These are phyloP conservation scores for Aspergillus sp. DNA, from an alignment of 2,329 filamentous ascomycete genomes.

Conservation along the genomic window DNA sequence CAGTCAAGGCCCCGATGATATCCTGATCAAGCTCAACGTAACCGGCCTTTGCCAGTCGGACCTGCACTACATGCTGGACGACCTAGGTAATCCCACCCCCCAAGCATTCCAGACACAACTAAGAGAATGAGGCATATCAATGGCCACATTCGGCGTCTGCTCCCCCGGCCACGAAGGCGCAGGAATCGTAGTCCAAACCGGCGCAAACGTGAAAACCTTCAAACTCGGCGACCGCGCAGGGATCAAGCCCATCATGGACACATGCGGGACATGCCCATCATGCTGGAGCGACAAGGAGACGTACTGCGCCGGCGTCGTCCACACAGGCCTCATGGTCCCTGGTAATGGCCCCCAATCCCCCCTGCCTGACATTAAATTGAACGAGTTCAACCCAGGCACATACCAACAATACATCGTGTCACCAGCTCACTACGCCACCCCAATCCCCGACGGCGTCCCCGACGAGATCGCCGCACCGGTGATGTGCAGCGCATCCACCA, in stretches of 20 bases:
- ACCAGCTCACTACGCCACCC: conserved; percentile 55
- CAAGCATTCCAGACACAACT: not conserved
- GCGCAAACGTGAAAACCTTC: conserved; percentile 53
- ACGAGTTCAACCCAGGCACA: conserved; percentile 38
- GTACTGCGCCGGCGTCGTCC: conserved; percentile 37
- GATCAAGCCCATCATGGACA: conserved; percentile 53
- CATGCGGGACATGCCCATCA: conserved; percentile 51
- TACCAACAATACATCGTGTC: conserved; percentile 62
- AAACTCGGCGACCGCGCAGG: conserved; percentile 56
- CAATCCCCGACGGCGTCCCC: conserved; percentile 56
- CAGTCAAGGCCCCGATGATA: conserved; percentile 51
- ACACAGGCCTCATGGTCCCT: conserved; percentile 45
- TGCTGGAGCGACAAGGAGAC: conserved; percentile 56
- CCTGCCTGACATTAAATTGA: not conserved
- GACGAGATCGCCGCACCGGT: conserved; percentile 60
- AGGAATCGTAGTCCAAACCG: conserved; percentile 58
- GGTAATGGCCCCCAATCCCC: conserved; percentile 15
- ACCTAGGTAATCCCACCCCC: conserved; percentile 47
- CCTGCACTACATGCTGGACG: conserved; percentile 58
- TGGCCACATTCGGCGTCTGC: conserved; percentile 45
- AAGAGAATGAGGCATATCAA: not conserved
- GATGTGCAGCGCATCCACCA: conserved; percentile 60
- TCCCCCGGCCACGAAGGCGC: conserved; percentile 59
- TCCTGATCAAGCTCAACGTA: conserved; percentile 58
- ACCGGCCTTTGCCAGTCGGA: conserved; percentile 61